phyloP scores from a whole-genome alignment of 2,329 filamentous ascomycete species.

The Xylariaceae sp. region DNA sequence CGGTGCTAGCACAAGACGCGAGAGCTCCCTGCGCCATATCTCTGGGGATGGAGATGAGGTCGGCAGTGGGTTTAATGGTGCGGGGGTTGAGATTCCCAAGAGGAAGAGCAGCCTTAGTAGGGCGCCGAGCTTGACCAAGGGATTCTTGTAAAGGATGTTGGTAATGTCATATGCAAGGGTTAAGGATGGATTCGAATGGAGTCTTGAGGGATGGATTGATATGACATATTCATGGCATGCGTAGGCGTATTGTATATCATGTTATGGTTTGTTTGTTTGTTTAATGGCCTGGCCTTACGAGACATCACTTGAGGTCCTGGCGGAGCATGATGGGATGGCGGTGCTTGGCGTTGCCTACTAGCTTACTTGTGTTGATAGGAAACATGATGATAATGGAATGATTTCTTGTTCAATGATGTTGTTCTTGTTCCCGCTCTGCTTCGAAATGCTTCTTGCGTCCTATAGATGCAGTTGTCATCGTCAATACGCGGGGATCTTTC shows the following conservation, averaged over 20 bases:
- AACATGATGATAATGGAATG: too few species aligned
- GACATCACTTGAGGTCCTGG: too few species aligned
- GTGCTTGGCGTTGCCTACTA: too few species aligned
- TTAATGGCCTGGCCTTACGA: too few species aligned
- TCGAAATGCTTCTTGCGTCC: too few species aligned
- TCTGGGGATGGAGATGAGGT: conserved; percentile 37
- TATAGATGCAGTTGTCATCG: too few species aligned
- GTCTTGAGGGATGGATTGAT: not conserved
- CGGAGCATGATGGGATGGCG: too few species aligned
- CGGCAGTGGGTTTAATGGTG: conserved; percentile 31
- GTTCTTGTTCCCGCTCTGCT: too few species aligned
- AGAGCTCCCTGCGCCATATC: conserved; percentile 52
- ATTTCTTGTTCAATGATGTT: too few species aligned
- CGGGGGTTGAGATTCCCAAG: conserved; percentile 53
- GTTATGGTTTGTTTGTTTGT: too few species aligned
- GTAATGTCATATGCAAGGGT: not conserved
- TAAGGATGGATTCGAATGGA: not conserved
- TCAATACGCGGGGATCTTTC: too few species aligned
- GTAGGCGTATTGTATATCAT: conserved; percentile 5
- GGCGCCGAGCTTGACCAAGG: conserved; percentile 68
- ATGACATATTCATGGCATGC: conserved; percentile 3
- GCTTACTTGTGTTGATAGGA: too few species aligned
- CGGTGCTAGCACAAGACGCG: conserved; percentile 25
- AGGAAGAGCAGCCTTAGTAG: conserved; percentile 63
- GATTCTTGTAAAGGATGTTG: conserved; percentile 56